Conservation (phyloP, 2,329 filamentous ascomycete genomes). For the Aspergillus sojae region DNA sequence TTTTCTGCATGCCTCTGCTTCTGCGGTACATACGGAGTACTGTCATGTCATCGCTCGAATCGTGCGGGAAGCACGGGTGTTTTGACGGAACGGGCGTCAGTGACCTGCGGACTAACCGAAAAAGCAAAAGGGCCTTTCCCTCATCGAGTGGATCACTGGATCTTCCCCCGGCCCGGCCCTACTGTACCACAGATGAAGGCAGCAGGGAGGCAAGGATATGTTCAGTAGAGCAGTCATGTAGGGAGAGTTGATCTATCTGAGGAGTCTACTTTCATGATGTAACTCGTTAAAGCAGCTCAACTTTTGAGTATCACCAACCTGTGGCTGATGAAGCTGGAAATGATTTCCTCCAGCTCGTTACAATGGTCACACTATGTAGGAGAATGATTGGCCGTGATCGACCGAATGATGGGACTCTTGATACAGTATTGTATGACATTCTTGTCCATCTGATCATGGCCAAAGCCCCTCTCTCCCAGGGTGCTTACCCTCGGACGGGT, state of each 20-base stretch:
- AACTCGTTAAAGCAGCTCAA: background rate
- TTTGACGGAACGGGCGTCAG: background rate
- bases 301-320: background rate
- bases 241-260: background rate
- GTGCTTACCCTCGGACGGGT: slow-evolving; percentile 3
- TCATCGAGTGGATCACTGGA: slow-evolving; percentile 23
- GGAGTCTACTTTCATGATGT: background rate
- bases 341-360: slow-evolving; percentile 5
- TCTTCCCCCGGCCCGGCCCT: slow-evolving; percentile 28
- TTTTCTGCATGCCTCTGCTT: slow-evolving; percentile 21
- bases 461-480: background rate
- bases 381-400: slow-evolving; percentile 20
- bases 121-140: slow-evolving; percentile 13
- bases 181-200: slow-evolving; percentile 22
- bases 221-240: background rate
- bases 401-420: slow-evolving; percentile 12
- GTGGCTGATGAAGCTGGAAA: slow-evolving; percentile 10
- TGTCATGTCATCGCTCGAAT: slow-evolving; percentile 21
- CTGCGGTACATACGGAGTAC: slow-evolving; percentile 19
- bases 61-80: slow-evolving; percentile 12
- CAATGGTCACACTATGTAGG: slow-evolving; percentile 18
- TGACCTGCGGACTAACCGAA: slow-evolving; percentile 10
- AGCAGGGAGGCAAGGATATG: background rate
- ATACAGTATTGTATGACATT: slow-evolving; percentile 22
- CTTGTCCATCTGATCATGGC: slow-evolving; percentile 22